These are phyloP conservation scores for Sphagnum magellanicum DNA, from an alignment of 228 moss, liverwort and hornwort species.

Conservation along the genomic window DNA sequence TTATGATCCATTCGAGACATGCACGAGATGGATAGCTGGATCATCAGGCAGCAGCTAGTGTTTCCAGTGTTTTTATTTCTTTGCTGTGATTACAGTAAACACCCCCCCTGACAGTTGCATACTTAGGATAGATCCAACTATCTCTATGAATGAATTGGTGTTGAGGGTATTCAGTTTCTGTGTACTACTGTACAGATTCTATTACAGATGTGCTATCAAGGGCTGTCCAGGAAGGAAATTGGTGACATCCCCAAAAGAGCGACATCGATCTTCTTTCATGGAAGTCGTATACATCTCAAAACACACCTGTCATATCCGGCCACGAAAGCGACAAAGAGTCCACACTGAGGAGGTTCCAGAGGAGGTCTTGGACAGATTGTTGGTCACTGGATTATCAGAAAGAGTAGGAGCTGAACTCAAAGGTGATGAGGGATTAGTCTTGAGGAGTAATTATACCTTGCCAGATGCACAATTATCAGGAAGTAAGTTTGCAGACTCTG, in stretches of 20 bases:
- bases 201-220: neutral
- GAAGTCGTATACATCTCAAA: neutral
- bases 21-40: too few species aligned
- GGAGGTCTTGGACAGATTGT: neutral
- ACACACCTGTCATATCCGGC: neutral
- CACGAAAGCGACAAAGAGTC: constrained; percentile 1
- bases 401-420: neutral
- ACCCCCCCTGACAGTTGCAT: too few species aligned
- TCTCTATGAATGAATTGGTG: neutral
- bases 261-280: neutral
- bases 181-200: neutral
- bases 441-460: neutral
- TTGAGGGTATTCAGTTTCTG: neutral
- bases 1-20: too few species aligned
- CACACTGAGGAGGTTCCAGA: neutral
- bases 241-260: neutral
- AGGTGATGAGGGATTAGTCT: neutral
- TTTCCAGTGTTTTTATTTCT: too few species aligned
- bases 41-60: too few species aligned
- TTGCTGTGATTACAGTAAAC: too few species aligned
- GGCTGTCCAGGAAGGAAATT: constrained; percentile 2
- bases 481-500: neutral
- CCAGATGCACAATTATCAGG: neutral
- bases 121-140: too few species aligned
- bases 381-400: neutral